Evolutionary conservation across 2,329 filamentous ascomycete species (phyloP).

Genomic region (Microcera coccophila): DNA sequence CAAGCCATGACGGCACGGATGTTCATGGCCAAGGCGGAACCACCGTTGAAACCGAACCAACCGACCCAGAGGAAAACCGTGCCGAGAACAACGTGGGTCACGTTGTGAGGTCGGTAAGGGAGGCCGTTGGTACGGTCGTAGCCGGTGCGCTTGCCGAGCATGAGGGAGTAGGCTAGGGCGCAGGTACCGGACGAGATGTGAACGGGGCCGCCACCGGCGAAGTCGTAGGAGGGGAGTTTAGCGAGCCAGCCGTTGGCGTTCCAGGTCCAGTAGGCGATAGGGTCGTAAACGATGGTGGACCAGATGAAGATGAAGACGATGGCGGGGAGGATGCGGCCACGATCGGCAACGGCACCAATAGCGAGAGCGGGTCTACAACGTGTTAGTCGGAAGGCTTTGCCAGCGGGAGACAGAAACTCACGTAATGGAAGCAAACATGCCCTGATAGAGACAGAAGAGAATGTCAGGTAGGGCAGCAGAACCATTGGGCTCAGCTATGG

Average conservation of each 20-base stretch:
- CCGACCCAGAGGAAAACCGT: conserved; percentile 84
- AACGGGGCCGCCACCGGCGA: conserved; percentile 71
- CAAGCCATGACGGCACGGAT: conserved; percentile 86
- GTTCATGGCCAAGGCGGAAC: conserved; percentile 75
- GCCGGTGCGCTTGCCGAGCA: conserved; percentile 65
- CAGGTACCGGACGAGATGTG: conserved; percentile 70
- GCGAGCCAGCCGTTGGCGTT: conserved; percentile 69
- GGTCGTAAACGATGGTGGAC: conserved; percentile 68
- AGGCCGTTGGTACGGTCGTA: conserved; percentile 59
- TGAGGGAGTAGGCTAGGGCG: conserved; percentile 68
- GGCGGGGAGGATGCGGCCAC: conserved; percentile 58
- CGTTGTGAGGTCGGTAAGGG: conserved; percentile 68
- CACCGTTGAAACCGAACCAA: conserved; percentile 96
- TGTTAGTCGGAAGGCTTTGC: conserved; percentile 8
- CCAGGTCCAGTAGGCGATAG: conserved; percentile 75
- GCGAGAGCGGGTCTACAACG: conserved; percentile 50
- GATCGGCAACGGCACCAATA: conserved; percentile 58
- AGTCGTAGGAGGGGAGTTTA: conserved; percentile 66
- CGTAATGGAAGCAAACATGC: conserved; percentile 89
- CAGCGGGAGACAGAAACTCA: conserved; percentile 44
- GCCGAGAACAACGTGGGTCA: conserved; percentile 68
- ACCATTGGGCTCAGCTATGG: conserved; percentile 71
- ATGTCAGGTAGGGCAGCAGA: conserved; percentile 71
- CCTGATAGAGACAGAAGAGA: conserved; percentile 80
- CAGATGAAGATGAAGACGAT: conserved; percentile 67